Conservation (phyloP, 2,329 filamentous ascomycete genomes). For the Nothophaeocryptopus gaeumannii region DNA sequence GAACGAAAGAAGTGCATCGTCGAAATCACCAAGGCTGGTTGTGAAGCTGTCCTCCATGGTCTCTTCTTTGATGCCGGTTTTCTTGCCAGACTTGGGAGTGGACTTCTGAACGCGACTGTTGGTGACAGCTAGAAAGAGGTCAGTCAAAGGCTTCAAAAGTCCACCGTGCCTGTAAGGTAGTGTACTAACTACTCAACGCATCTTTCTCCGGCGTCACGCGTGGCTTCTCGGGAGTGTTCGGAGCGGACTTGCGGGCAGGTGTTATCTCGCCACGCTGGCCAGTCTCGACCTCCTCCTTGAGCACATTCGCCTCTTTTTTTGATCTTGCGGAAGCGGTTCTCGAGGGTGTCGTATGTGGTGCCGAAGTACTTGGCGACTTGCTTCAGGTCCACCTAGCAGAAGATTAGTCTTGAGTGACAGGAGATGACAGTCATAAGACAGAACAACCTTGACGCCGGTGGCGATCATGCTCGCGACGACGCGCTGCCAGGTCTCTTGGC, state of each 20-base stretch:
- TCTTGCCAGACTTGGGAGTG: constrained; percentile 22
- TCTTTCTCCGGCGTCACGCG: constrained; percentile 26
- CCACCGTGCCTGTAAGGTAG: too few relatives aligned
- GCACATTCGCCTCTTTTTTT: constrained; percentile 40
- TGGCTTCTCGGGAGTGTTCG: constrained; percentile 24
- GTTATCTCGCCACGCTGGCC: constrained; percentile 23
- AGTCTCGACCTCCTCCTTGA: constrained; percentile 27
- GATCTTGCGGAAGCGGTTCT: constrained; percentile 46
- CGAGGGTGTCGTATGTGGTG: constrained; percentile 49
- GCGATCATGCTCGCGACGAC: constrained; percentile 43
- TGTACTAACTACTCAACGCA: constrained; percentile 17
- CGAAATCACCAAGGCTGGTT: constrained; percentile 3
- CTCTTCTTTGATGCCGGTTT: constrained; percentile 29
- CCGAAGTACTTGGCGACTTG: constrained; percentile 46
- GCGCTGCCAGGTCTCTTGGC: constrained; percentile 37
- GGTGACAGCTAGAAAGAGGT: constrained; percentile 18
- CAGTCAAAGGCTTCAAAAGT: neutral
- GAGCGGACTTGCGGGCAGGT: constrained; percentile 10
- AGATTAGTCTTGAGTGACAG: neutral
- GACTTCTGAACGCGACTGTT: constrained; percentile 28
- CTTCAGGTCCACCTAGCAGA: constrained; percentile 44
- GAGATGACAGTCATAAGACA: constrained; percentile 1
- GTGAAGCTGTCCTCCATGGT: constrained; percentile 2
- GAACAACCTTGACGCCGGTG: constrained; percentile 34
- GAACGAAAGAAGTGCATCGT: constrained; percentile 2